Percentiles rank a stretch among this genome's conserved stretches.
phyloP scores from a whole-genome alignment of 106 monocot genomes.

The Gastrodia elata region DNA sequence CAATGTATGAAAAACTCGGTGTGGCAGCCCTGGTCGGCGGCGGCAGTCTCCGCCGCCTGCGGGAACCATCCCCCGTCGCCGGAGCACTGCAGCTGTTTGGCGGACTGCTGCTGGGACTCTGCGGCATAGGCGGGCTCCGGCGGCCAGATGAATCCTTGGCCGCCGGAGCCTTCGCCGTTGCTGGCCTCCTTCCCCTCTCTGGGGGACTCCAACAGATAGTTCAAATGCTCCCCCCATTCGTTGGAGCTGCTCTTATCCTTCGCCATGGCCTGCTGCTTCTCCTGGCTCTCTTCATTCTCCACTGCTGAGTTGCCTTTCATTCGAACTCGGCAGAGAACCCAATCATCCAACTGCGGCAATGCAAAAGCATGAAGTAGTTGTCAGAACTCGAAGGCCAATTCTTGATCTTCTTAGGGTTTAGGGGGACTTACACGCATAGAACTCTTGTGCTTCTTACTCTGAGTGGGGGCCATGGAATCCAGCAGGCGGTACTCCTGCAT shows the following conservation, averaged over 20 bases:
- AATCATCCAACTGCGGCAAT: slow-evolving; percentile 3
- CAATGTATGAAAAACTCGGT: neutral
- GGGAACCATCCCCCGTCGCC: neutral
- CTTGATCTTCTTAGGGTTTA: too few species aligned
- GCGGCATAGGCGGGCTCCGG: neutral
- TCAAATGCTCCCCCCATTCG: neutral
- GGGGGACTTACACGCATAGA: slow-evolving; percentile 6
- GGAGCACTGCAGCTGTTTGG: neutral
- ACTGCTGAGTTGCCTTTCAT: neutral
- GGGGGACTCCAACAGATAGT: neutral
- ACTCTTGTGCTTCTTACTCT: neutral
- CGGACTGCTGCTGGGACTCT: neutral
- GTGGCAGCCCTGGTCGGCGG: neutral
- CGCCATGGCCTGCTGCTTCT: neutral
- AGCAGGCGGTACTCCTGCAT: slow-evolving; percentile 57
- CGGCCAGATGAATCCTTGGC: slow-evolving; percentile 2
- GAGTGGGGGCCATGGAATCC: slow-evolving; percentile 7
- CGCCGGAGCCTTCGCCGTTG: neutral
- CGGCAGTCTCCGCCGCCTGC: neutral
- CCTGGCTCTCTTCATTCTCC: neutral
- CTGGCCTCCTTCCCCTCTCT: neutral
- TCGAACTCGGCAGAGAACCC: slow-evolving; percentile 10
- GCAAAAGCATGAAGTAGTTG: too few species aligned
- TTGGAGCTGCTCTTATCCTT: neutral
- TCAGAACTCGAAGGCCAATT: too few species aligned